These are phyloP conservation scores for Nannochloris sp. DNA, from an alignment of 139 green algal species.

Conservation along the genomic window DNA sequence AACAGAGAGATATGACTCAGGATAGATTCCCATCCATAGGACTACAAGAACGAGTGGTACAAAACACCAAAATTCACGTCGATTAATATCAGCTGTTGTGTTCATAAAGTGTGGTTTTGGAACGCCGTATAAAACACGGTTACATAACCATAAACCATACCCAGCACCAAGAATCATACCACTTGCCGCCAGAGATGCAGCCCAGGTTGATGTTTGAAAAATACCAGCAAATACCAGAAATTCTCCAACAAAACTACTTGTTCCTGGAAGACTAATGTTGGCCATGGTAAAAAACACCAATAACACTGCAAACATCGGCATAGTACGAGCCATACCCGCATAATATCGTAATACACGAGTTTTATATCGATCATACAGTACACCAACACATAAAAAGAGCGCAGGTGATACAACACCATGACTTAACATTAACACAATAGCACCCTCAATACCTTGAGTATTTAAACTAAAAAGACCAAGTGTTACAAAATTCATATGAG, in stretches of 20 bases:
- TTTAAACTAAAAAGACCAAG: constrained; percentile 57
- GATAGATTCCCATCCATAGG: constrained; percentile 41
- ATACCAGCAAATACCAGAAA: constrained; percentile 44
- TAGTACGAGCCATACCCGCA: constrained; percentile 36
- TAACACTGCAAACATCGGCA: constrained; percentile 56
- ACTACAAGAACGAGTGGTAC: constrained; percentile 36
- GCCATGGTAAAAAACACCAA: constrained; percentile 62
- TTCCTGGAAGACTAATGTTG: constrained; percentile 54
- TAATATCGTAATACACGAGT: constrained; percentile 56
- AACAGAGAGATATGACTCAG: constrained; percentile 39
- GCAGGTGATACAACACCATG: constrained; percentile 55
- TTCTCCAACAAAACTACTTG: constrained; percentile 56
- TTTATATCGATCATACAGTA: constrained; percentile 55
- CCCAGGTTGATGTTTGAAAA: constrained; percentile 43
- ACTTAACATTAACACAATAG: constrained; percentile 54
- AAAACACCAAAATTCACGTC: constrained; percentile 43
- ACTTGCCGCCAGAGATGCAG: constrained; percentile 31
- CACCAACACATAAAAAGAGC: constrained; percentile 52
- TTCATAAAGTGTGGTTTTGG: constrained; percentile 36
- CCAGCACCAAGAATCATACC: constrained; percentile 40
- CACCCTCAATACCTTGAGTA: constrained; percentile 48
- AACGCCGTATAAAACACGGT: constrained; percentile 36
- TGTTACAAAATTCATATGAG: constrained; percentile 59
- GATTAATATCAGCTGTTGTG: constrained; percentile 36
- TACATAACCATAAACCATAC: constrained; percentile 46